Evolutionary conservation across 192 early-diverging fungal genomes (phyloP).

Genomic region (Thamnidium elegans): DNA sequence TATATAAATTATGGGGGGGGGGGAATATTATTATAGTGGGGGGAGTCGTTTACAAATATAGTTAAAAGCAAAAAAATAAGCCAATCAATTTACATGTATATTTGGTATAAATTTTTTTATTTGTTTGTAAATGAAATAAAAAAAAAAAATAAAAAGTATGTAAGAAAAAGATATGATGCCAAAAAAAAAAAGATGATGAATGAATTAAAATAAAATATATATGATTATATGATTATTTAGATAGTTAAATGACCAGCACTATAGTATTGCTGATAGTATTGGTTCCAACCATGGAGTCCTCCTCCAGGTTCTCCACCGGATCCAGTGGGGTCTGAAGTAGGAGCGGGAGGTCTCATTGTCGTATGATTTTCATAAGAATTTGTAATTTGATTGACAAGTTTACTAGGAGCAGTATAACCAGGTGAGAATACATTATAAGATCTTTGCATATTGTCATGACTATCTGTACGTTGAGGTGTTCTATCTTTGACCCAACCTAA

Average conservation of each 20-base stretch:
- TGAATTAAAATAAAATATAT: no score
- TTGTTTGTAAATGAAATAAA: no score
- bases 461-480: not conserved
- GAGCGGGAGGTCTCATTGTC: constrained; percentile 26
- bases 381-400: constrained; percentile 26
- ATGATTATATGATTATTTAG: not conserved
- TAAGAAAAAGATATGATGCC: no score
- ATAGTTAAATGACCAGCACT: constrained; percentile 33
- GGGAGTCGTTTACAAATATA: no score
- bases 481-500: constrained; percentile 20
- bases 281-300: constrained; percentile 37
- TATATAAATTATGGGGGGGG: no score
- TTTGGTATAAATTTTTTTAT: no score
- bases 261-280: constrained; percentile 42
- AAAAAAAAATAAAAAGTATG: no score
- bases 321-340: constrained; percentile 10
- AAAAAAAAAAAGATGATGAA: no score
- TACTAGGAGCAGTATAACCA: constrained; percentile 17
- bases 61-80: no score
- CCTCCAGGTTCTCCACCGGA: not conserved
- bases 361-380: constrained; percentile 13
- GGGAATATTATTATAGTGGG: no score
- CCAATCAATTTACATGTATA: no score
- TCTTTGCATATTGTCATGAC: not conserved
- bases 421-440: constrained; percentile 7